Base-by-base conservation (phyloP, 495 filamentous ascomycete species). In the Aspergillus funiculosus region DNA sequence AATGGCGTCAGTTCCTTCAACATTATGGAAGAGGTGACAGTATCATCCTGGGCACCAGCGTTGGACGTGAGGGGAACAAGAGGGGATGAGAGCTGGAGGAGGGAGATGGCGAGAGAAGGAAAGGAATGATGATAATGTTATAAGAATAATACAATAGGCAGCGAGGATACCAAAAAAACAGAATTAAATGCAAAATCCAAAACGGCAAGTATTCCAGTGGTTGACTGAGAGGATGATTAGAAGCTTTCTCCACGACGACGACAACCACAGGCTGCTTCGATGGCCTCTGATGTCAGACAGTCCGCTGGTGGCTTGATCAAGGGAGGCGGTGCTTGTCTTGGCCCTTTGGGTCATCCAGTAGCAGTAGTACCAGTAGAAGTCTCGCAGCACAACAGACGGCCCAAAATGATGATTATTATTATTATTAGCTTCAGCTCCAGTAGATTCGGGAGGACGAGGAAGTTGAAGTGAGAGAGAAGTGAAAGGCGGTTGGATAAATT, bases 31-130 rank as follows among this genome's bases (percentile, higher is more conserved):
- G 40, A 50, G 45, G 43, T 38, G 25, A 53, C 51, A 37, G 58
- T 62, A 67, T 66, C 43, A 53, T 67, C 40, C 48, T 68, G 62
- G 44, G 34, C 43, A 48, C 22, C 31, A 29, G 28, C 17, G 38
- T 22, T 7, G 19, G 22, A 43, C 13, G 11, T 17, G 19, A 17
- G 44, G 25, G 38, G 34, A 24, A 22, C 40, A 43, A 30, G 26
- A 49, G 37, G 18, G 17, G 20, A 18, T 21, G 11, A 38, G 29
- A 25, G n/a, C 27, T 27, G 21, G 35, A 27, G 36, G 19, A 46
- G 11, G 15, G 25, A 30, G 28, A 28, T 27, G 20, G n/a, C n/a
- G n/a, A 14, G 19, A 19, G 34, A 25, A 28, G 28, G 28, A 44
- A 48, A 27, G 35, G 20, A 25, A 26, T 37, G 20, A 28, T 26